phyloP scores from a whole-genome alignment of 208 protist genomes.

The Leishmania major region DNA sequence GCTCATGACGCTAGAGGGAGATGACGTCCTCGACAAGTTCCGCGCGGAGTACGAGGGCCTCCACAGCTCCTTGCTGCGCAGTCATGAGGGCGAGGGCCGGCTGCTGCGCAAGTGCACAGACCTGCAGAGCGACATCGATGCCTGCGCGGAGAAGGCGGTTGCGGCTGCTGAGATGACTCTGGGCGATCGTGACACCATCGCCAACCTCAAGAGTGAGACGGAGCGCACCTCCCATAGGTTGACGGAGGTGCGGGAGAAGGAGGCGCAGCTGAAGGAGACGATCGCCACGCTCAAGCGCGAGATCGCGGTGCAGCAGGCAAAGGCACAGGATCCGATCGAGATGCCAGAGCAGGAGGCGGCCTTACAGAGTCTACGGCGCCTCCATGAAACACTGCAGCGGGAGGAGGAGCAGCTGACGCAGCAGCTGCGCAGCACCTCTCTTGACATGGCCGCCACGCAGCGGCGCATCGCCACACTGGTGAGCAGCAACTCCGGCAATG shows the following conservation, averaged over 20 bases:
- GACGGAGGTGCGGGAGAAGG: constrained; percentile 92
- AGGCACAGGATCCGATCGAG: constrained; percentile 89
- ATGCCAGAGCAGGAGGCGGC: constrained; percentile 93
- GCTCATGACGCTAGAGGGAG: constrained; percentile 92
- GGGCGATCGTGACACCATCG: constrained; percentile 96
- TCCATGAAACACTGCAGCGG: constrained; percentile 92
- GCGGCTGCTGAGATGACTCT: constrained; percentile 93
- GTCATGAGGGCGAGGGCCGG: constrained; percentile 97
- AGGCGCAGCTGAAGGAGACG: constrained; percentile 93
- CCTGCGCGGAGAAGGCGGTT: constrained; percentile 94
- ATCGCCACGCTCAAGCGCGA: constrained; percentile 94
- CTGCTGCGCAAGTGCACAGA: constrained; percentile 96
- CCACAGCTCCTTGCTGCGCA: constrained; percentile 96
- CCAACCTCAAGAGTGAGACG: constrained; percentile 91
- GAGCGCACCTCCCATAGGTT: constrained; percentile 95
- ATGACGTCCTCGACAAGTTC: constrained; percentile 96
- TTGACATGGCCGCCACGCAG: constrained; percentile 52
- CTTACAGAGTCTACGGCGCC: constrained; percentile 90
- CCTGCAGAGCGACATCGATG: constrained; percentile 95
- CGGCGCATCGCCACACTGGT: constrained; percentile 51
- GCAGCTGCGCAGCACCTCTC: constrained; percentile 41
- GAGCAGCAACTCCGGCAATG: constrained; percentile 53
- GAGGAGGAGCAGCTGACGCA: constrained; percentile 89
- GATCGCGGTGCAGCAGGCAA: constrained; percentile 90
- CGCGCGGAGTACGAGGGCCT: constrained; percentile 97